Base-by-base conservation (phyloP, 495 filamentous ascomycete species). In the Lentithecium fluviatile region DNA sequence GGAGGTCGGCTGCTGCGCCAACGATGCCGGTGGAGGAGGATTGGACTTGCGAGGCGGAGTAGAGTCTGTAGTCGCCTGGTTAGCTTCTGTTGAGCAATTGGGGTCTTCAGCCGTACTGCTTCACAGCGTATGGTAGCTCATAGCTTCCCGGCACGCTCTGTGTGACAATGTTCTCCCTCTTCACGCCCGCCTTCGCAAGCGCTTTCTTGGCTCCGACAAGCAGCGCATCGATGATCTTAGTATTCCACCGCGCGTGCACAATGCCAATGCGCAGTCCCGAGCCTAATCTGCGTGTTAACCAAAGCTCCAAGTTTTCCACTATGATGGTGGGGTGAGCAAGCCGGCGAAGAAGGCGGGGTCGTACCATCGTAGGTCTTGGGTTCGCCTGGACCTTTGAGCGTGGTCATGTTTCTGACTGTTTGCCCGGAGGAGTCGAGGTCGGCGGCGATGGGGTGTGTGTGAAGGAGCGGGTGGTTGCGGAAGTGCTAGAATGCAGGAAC, bases 191-290 rank as follows among this genome's bases (percentile, higher is more conserved):
- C 26, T 80, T 77, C 2, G 81, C 60, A 24, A 92, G 79, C 37
- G 76, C 76, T 58, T 83, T 83, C 63, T 81, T 82, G 7, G 85
- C 80, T 53, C 94, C 94, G 25, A 80, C 78, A 43, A 98, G 79
- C 20, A 98, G 83, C 32, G 86, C 79, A 26, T 87, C 84, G 74
- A 97, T 93, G 60, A 90, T 82, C 32, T 66, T 74, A 49, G 80
- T 84, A 75, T 97, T 98, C 94, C 94, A 98, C 62, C 94, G 85
- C 23, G 92, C 94, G 75, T 97, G 94, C 29, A 98, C 83, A 69
- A 98, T 96, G 54, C 88, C 92, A 70, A 98, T 86, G 65, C 94
- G 89, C 60, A 98, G 83, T 60, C 78, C 81, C 67, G 88, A 88
- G 69, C 94, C 94, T 88, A 53, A 12, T 19, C 1, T 19, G 29